Base-by-base conservation (phyloP, 495 filamentous ascomycete species). In the Podospora tetraspora region DNA sequence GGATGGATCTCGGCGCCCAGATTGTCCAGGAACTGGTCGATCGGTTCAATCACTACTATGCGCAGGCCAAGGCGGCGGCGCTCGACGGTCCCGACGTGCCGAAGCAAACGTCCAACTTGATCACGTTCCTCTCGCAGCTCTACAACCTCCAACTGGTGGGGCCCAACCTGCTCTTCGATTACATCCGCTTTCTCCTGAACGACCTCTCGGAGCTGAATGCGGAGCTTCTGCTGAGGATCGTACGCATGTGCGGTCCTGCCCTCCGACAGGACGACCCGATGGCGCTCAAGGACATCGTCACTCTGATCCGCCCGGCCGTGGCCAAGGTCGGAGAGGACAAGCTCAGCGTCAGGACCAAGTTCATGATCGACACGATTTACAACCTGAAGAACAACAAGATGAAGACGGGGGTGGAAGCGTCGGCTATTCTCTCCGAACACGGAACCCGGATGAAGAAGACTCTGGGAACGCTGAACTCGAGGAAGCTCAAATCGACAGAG, bases 281-380 rank as follows among this genome's bases (percentile, higher is more conserved):
- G 24, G 84, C 94, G n/a, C 78, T 98, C 52, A 96, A 96, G 78
- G 92, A 97, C 68, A 96, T 99, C 66, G 90, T 97, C 11, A 73
- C 90, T 22, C 83, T 91, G 64, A 87, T 97, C 66, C 91, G 93
- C 71, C 87, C 87, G 12, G 85, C 89, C 10, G 84, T 92, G 13
- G 79, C 86, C 8, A 87, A 85, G 62, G 80, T 82, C 34, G 91
- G 89, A 34, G 89, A 91, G 75, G 81, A 82, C 21, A 88, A 85
- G 59, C 82, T 97, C 21, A 94, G 92, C 16, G 91, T 96, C 12
- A 89, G 95, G 61, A 97, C 94, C 1, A 96, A 91, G 70, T 98
- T 97, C 79, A 98, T 98, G 96, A 93, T 99, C 61, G 95, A 98
- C 69, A 94, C 90, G 2, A 95, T 99, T 75, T 93, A 91, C 68